Base-by-base conservation (phyloP, 345 rosid genomes). In the Eucalyptus cloeziana region DNA sequence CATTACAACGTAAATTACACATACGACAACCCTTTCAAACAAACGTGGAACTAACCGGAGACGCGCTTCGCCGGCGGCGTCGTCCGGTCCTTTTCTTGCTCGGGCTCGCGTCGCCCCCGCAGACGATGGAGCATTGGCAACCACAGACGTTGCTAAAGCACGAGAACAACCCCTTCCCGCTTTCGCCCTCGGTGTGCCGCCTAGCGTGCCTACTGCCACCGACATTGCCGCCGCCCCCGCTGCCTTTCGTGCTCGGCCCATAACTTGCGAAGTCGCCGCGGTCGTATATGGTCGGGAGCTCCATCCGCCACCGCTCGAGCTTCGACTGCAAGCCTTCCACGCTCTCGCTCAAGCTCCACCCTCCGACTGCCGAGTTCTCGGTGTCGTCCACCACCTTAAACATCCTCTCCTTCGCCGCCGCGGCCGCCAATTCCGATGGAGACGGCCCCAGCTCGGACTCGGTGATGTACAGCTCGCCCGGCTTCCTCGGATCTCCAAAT, bases 391-490 rank as follows among this genome's bases (percentile, higher is more conserved):
- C 93, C 31, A 71, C 56, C 0, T 88, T 50, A 10, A 21, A 51
- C 33, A 90, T 30, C 91, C 89, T 90, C 87, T 92, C 95, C 86
- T 83, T 96, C 10, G 69, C 86, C 51, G 94, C 93, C 87, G 93
- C 64, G 2, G 87, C 94, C 16, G 94, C 94, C 24, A 96, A 97
- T 89, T 97, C 97, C 89, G 96, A 98, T 5, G 99, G 97, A 5
- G 98, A 94, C 5, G 99, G 98, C 3, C 99, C 99, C 83, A 96
- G 67, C 16, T 97, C 98, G 0, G 99, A 96, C 88, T 95, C 95
- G 2, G 98, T 95, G 80, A 94, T 90, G n/a, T 91, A 16, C 60
- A 88, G 89, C 10, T 89, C 49, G 44, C 90, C 92, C 15, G 87
- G 89, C 83, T 86, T 86, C 24, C 43, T n/a, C 24, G 44, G 76